These are phyloP conservation scores for Exophiala lecanii-corni DNA, from an alignment of 2,329 filamentous ascomycete genomes.

Conservation along the genomic window DNA sequence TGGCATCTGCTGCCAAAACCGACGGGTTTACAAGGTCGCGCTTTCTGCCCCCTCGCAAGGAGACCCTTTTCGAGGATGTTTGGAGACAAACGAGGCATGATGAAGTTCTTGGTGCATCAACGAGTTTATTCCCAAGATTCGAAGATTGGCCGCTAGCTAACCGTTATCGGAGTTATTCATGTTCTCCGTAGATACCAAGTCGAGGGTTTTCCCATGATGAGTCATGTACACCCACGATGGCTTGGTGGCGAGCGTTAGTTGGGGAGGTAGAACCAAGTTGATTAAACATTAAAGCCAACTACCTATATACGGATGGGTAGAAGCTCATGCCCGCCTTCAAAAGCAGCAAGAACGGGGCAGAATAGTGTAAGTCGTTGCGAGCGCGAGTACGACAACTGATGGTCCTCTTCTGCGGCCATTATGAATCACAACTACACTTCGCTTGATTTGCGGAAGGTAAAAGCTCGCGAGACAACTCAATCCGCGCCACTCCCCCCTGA, in stretches of 20 bases:
- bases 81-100: background rate
- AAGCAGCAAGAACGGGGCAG: background rate
- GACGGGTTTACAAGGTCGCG: too few relatives aligned
- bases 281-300: slow-evolving; percentile 1
- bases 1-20: too few relatives aligned
- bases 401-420: background rate
- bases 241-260: background rate
- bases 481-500: background rate
- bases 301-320: background rate
- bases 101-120: background rate
- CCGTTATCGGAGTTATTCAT: too few relatives aligned
- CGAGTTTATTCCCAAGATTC: slow-evolving; percentile 1
- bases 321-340: background rate
- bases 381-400: background rate
- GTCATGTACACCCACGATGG: background rate
- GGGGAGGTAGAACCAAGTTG: background rate
- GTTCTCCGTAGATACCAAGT: background rate
- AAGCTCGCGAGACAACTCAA: background rate
- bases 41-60: too few relatives aligned
- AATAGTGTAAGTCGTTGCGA: background rate
- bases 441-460: background rate
- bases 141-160: background rate
- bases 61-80: too few relatives aligned
- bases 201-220: too few relatives aligned
- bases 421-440: background rate